Evolutionary conservation across 129 eudicot species (phyloP).

Genomic region (Flaveria robusta): DNA sequence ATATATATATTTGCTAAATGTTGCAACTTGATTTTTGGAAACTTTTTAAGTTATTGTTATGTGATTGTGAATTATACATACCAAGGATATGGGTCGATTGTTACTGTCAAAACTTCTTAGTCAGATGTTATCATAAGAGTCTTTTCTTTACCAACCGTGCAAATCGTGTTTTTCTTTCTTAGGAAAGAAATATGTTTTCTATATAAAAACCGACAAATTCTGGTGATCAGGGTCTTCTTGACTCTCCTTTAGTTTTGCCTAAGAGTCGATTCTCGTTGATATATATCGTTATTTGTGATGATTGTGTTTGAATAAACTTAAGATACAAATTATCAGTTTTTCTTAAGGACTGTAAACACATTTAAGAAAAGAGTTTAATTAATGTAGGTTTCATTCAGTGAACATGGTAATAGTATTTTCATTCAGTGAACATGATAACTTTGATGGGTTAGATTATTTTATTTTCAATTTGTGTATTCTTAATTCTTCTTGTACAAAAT

Average conservation of each 20-base stretch:
- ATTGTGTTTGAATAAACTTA: background rate
- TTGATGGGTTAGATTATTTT: background rate
- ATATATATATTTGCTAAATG: background rate
- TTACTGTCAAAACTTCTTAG: too few species aligned
- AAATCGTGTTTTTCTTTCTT: too few species aligned
- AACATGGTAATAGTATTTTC: background rate
- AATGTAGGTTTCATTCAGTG: background rate
- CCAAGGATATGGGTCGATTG: too few species aligned
- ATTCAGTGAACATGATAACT: constrained; percentile 8
- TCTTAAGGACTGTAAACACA: background rate
- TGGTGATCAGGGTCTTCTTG: too few species aligned
- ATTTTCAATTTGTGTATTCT: background rate
- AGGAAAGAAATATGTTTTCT: too few species aligned
- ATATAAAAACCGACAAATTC: too few species aligned
- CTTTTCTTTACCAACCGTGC: too few species aligned
- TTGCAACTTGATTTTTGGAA: constrained; percentile 8
- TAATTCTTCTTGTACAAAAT: constrained; percentile 16
- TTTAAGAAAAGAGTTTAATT: background rate
- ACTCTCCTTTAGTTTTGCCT: too few species aligned
- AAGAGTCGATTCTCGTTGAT: too few species aligned
- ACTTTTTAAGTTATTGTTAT: background rate
- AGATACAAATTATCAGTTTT: background rate
- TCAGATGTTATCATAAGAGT: background rate
- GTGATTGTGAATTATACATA: too few species aligned
- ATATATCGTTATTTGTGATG: too few species aligned